Conservation (phyloP, 1,284 basidiomycete species). For the Coniophora puteana region DNA sequence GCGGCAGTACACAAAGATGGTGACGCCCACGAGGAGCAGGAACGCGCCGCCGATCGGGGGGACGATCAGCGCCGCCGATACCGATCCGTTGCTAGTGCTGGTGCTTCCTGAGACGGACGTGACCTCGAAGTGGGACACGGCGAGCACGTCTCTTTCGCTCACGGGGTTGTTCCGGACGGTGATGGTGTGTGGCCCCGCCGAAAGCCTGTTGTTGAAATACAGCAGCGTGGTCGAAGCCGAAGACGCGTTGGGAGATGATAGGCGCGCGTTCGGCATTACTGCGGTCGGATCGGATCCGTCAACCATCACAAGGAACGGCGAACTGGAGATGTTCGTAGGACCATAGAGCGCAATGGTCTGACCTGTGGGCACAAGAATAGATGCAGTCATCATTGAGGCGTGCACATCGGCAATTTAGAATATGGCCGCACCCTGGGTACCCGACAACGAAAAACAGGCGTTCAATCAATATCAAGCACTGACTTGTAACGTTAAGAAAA, state of each 20-base stretch:
- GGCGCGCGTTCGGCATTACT: neutral
- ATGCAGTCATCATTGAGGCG: too few relatives aligned
- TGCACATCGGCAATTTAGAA: too few relatives aligned
- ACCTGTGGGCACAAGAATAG: neutral
- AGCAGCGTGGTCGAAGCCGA: neutral
- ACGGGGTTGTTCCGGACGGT: neutral
- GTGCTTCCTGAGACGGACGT: too few relatives aligned
- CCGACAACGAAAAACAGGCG: too few relatives aligned
- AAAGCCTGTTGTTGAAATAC: neutral
- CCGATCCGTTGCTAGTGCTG: too few relatives aligned
- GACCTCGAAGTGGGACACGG: too few relatives aligned
- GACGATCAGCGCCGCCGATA: too few relatives aligned
- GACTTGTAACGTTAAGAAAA: neutral
- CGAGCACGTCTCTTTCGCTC: too few relatives aligned
- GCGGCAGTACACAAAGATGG: too few relatives aligned
- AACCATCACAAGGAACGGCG: neutral
- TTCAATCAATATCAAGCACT: neutral
- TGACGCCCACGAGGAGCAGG: too few relatives aligned
- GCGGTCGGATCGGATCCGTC: neutral
- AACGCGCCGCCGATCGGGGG: too few relatives aligned
- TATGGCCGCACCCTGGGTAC: too few relatives aligned
- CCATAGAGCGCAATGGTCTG: constrained; percentile 1
- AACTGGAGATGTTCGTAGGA: neutral
- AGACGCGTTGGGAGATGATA: neutral
- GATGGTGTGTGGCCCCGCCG: neutral